phyloP scores from a whole-genome alignment of 169 alveolate species.

The Eimeria falciformis region DNA sequence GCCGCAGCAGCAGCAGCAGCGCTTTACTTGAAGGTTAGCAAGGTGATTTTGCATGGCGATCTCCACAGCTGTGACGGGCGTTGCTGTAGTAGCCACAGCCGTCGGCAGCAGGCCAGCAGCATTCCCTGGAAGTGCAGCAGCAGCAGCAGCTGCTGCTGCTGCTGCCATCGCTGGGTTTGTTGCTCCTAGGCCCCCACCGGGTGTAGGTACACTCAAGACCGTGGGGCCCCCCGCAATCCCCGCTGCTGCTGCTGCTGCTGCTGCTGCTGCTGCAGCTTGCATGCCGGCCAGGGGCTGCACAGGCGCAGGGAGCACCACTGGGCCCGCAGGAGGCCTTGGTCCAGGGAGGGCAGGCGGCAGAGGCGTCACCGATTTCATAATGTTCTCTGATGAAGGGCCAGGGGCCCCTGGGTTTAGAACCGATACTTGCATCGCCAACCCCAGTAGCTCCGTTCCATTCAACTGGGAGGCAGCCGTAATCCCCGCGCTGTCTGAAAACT shows the following conservation, averaged over 20 bases:
- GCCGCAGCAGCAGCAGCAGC: neutral
- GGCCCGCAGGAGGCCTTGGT: neutral
- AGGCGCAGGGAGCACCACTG: neutral
- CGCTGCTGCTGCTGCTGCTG: constrained; percentile 19
- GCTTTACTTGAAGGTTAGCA: constrained; percentile 34
- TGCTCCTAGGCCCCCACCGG: neutral
- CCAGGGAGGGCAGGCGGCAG: neutral
- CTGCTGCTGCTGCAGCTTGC: constrained; percentile 26
- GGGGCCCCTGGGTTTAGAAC: constrained; percentile 36
- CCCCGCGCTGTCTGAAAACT: constrained; percentile 46
- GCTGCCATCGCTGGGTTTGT: neutral
- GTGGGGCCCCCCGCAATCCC: neutral
- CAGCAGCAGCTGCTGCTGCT: constrained; percentile 1
- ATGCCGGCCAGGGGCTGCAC: neutral
- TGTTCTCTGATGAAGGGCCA: constrained; percentile 15
- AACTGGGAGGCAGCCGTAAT: constrained; percentile 56
- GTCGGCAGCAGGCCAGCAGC: constrained; percentile 28
- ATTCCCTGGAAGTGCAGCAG: neutral
- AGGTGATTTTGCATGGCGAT: constrained; percentile 67
- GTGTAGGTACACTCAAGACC: neutral
- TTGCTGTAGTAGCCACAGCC: constrained; percentile 21
- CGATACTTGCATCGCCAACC: constrained; percentile 20
- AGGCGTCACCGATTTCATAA: neutral
- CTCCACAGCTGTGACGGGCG: constrained; percentile 46
- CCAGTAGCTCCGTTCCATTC: constrained; percentile 51